phyloP scores from a whole-genome alignment of 2,329 filamentous ascomycete genomes.

The Ascochyta pisi region DNA sequence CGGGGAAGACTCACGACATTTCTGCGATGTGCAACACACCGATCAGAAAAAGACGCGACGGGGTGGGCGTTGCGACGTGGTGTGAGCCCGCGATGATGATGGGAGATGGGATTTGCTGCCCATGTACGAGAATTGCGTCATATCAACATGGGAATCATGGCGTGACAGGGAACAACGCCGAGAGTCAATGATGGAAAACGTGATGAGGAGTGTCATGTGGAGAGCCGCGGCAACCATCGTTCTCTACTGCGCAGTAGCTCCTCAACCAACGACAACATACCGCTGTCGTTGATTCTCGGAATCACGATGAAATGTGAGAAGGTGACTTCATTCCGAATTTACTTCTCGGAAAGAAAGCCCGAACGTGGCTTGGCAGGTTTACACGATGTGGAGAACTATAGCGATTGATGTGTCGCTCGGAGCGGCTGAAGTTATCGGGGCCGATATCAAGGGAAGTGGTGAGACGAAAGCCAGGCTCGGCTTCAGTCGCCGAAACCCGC shows the following conservation, averaged over 20 bases:
- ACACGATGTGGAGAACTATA: background rate
- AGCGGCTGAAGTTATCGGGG: background rate
- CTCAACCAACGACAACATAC: too few species aligned
- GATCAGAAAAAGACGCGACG: background rate
- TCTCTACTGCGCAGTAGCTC: background rate
- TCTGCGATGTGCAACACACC: background rate
- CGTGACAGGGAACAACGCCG: background rate
- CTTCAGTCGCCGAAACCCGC: too few species aligned
- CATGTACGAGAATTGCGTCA: constrained; percentile 2
- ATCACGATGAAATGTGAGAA: constrained; percentile 2
- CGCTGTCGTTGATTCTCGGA: background rate
- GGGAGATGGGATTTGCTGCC: constrained; percentile 7
- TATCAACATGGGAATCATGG: background rate
- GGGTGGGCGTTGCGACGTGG: background rate
- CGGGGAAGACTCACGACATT: background rate
- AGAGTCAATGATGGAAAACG: background rate
- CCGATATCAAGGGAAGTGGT: background rate
- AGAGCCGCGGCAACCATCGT: constrained; percentile 1
- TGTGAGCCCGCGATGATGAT: background rate
- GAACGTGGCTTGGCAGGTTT: background rate
- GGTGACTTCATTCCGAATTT: background rate
- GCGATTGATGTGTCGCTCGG: background rate
- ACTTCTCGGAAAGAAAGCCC: background rate
- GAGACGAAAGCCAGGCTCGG: background rate
- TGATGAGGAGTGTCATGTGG: constrained; percentile 4